These are phyloP conservation scores for Cicer chorassanicum DNA, from an alignment of 306 rosid genomes.

Conservation along the genomic window DNA sequence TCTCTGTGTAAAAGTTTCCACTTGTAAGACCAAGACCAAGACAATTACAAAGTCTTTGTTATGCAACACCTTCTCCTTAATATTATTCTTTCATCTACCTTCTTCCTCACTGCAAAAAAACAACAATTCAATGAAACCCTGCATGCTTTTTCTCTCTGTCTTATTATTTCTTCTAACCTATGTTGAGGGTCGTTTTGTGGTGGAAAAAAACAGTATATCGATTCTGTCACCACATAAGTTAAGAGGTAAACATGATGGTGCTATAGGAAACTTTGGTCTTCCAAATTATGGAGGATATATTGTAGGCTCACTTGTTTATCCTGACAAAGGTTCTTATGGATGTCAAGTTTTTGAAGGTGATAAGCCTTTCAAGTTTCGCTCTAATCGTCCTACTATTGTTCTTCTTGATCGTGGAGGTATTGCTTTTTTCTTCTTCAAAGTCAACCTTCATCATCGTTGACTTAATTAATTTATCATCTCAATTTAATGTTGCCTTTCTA, in stretches of 20 bases:
- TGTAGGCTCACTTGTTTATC: constrained; percentile 72
- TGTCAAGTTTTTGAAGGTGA: constrained; percentile 74
- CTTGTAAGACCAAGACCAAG: constrained; percentile 47
- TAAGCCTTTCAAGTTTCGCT: constrained; percentile 62
- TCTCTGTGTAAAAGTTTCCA: constrained; percentile 9
- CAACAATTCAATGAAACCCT: constrained; percentile 4
- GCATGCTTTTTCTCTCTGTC: constrained; percentile 41
- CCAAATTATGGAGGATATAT: constrained; percentile 90
- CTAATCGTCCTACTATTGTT: constrained; percentile 59
- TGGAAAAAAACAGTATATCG: constrained; percentile 75
- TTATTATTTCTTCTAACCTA: constrained; percentile 19
- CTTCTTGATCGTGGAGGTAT: constrained; percentile 95
- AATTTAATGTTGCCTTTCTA: constrained; percentile 3
- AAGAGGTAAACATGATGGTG: constrained; percentile 62
- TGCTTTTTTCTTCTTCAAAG: neutral
- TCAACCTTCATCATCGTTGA: constrained; percentile 28
- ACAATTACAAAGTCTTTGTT: constrained; percentile 48
- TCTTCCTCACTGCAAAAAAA: neutral
- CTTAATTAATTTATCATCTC: constrained; percentile 25
- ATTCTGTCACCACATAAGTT: constrained; percentile 64
- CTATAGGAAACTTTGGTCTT: constrained; percentile 87
- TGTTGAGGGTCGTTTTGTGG: constrained; percentile 67
- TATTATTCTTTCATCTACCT: constrained; percentile 10
- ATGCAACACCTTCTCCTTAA: constrained; percentile 19
- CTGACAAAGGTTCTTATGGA: constrained; percentile 56